Base-by-base conservation (phyloP, 148 eudicot genomes). In the Dysphania ambrosioides region DNA sequence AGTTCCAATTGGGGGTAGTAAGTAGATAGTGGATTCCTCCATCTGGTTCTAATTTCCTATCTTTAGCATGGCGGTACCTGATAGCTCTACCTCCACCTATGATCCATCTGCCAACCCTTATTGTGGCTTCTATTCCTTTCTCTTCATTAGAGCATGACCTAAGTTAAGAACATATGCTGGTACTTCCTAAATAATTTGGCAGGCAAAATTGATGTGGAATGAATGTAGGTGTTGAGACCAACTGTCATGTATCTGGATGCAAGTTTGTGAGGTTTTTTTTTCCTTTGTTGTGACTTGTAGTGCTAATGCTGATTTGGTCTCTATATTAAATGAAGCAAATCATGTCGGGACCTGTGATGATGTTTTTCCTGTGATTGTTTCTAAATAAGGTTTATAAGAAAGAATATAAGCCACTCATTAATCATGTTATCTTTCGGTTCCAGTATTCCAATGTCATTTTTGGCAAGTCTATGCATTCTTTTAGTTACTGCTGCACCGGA, bases 321-420 rank as follows among this genome's bases (percentile, higher is more conserved):
- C 18, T 26, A 26, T 8, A 26, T 24, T 12, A 59, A 10, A 59
- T 8, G 23, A 1, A 26, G 31, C 32, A 26, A 23, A 24, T 32
- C 4, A 60, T 19, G 4, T 56, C 23, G 30, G 35, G 4, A n/a
- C n/a, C n/a, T 6, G 41, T 15, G 7, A 4, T 16, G 40, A 64
- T 64, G 41, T 12, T 32, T 32, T 23, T 64, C 19, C 23, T 15
- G 13, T 32, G 9, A 32, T 1, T 19, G 26, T 55, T 55, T 55
- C 27, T 4, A 34, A 32, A 1, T 62, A 62, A 31, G 36, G 66
- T 21, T 62, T 30, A n/a, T n/a, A n/a, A n/a, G n/a, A n/a, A n/a
- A n/a, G n/a, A n/a, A n/a, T n/a, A n/a, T n/a, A n/a, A 59, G 63
- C 31, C 31, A 59, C 32, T 58, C 62, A 24, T 58, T 58, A 58